A percentile compares a stretch with the other conserved stretches of the same genome.
Conservation (phyloP, 2,329 filamentous ascomycete genomes). For the Paramyrothecium sp. region DNA sequence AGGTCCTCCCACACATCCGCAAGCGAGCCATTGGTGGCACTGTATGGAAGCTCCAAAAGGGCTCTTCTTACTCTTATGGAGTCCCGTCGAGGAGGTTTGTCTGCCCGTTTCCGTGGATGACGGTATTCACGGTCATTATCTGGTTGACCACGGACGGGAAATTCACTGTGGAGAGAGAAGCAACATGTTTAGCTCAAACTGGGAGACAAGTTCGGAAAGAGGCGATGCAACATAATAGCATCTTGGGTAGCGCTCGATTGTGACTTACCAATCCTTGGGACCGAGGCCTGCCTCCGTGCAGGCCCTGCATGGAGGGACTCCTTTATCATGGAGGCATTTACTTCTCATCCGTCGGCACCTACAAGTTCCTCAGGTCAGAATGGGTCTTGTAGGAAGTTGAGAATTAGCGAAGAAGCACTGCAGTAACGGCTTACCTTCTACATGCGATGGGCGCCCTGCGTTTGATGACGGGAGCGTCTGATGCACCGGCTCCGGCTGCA, state of each 20-base stretch:
- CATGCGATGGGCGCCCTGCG: constrained; percentile 52
- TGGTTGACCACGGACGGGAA: constrained; percentile 50
- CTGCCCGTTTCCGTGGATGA: constrained; percentile 50
- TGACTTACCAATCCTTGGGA: constrained; percentile 47
- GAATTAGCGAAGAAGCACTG: no score
- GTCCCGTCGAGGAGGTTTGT: constrained; percentile 41
- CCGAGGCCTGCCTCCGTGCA: constrained; percentile 49
- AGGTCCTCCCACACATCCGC: constrained; percentile 48
- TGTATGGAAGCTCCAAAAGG: constrained; percentile 24
- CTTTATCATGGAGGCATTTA: constrained; percentile 52
- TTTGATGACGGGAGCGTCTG: constrained; percentile 32
- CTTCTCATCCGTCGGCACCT: constrained; percentile 57
- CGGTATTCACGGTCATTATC: constrained; percentile 56
- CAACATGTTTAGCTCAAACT: background rate
- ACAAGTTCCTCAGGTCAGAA: background rate
- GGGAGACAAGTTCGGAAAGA: background rate
- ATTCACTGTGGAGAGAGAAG: constrained; percentile 35
- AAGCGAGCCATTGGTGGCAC: constrained; percentile 11
- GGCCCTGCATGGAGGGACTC: constrained; percentile 47
- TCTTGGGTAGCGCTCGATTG: background rate
- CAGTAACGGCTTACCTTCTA: constrained; percentile 40
- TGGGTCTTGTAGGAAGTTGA: no score
- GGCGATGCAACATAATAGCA: background rate
- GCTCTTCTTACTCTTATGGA: constrained; percentile 33
- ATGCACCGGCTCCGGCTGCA: constrained; percentile 3